These are phyloP conservation scores for Chalciporus piperatus DNA, from an alignment of 768 basidiomycete genomes.

Conservation along the genomic window DNA sequence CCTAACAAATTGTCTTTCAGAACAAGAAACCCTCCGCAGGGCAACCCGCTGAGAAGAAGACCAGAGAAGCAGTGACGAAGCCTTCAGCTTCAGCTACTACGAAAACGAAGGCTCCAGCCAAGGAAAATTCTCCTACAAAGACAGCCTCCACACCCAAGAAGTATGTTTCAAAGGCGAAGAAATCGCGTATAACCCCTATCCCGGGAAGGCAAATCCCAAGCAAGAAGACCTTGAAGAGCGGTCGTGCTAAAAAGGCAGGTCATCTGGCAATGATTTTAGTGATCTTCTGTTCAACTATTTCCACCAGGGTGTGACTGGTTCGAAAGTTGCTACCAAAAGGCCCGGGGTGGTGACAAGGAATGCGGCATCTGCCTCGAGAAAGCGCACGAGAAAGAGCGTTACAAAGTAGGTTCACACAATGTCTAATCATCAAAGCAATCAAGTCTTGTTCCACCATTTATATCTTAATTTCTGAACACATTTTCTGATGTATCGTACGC, in stretches of 20 bases:
- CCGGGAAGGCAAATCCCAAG: conserved; percentile 8
- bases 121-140: conserved; percentile 2
- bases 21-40: conserved; percentile 11
- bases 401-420: neutral
- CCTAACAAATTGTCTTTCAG: neutral
- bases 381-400: neutral
- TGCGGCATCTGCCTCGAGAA: neutral
- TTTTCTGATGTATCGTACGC: no score
- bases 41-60: neutral
- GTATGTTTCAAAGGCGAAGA: conserved; percentile 28
- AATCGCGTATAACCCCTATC: conserved; percentile 11
- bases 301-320: conserved; percentile 4
- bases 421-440: neutral
- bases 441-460: neutral
- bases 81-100: neutral
- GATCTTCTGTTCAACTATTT: neutral
- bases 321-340: neutral
- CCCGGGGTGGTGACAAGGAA: neutral
- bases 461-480: no score
- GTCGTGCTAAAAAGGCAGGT: conserved; percentile 11
- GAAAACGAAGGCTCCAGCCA: neutral
- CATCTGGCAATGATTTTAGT: neutral
- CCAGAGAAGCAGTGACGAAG: neutral
- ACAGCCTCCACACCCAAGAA: conserved; percentile 9
- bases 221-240: conserved; percentile 3